Conservation (phyloP, 2,329 filamentous ascomycete genomes). For the Epichloe gansuensis region DNA sequence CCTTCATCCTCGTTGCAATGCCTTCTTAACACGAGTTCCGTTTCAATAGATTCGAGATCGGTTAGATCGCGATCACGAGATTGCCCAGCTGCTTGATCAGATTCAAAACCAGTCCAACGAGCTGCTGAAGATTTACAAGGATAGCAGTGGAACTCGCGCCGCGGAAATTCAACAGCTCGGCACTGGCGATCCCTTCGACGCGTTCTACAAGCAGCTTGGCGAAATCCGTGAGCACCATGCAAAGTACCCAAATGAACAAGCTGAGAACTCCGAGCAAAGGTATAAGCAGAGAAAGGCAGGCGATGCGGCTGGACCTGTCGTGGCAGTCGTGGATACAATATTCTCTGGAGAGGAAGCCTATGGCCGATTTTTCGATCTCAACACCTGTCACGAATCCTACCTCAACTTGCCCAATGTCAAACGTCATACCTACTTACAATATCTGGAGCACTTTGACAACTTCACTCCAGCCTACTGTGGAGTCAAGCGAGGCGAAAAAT, state of each 20-base stretch:
- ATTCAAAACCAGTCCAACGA: constrained; percentile 78
- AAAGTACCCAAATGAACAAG: constrained; percentile 84
- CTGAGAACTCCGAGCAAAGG: constrained; percentile 87
- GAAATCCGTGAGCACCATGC: constrained; percentile 80
- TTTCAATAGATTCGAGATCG: constrained; percentile 65
- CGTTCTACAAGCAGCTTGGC: constrained; percentile 77
- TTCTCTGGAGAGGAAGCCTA: constrained; percentile 95
- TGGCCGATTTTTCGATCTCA: constrained; percentile 86
- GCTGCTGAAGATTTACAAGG: constrained; percentile 73
- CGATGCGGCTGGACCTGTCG: constrained; percentile 50
- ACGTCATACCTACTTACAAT: constrained; percentile 80
- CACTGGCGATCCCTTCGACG: constrained; percentile 74
- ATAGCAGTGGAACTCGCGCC: constrained; percentile 57
- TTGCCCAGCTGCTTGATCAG: constrained; percentile 73
- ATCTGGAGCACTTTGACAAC: constrained; percentile 79
- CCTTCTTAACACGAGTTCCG: constrained; percentile 11
- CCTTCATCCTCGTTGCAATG: neutral
- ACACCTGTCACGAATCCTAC: constrained; percentile 71
- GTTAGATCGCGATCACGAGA: constrained; percentile 82
- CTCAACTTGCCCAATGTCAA: constrained; percentile 82
- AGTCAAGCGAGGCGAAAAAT: constrained; percentile 69
- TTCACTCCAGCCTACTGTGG: constrained; percentile 64
- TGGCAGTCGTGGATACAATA: constrained; percentile 70
- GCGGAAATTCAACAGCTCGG: constrained; percentile 77
- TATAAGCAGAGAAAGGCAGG: constrained; percentile 61